Evolutionary conservation across 129 eudicot species (phyloP).

Genomic region (Flaveria brownii): DNA sequence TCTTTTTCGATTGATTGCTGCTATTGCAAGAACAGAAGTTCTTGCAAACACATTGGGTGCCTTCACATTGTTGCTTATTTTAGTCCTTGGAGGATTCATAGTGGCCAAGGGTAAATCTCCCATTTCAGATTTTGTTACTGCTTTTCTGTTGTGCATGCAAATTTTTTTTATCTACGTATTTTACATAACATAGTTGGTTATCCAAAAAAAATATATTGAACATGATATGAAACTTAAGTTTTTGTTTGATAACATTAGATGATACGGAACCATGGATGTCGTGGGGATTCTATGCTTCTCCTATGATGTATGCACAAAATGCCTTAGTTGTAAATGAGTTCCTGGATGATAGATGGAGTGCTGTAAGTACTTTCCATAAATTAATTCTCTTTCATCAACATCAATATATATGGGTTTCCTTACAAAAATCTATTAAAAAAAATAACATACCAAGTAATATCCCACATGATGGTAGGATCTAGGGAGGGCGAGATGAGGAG

Average conservation of each 20-base stretch:
- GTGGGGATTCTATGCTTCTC: conserved; percentile 23
- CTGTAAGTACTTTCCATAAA: background rate
- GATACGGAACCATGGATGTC: conserved; percentile 15
- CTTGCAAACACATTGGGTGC: conserved; percentile 11
- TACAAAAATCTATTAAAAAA: background rate
- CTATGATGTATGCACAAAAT: conserved; percentile 23
- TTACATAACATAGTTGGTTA: too few species aligned
- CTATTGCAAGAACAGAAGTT: conserved; percentile 13
- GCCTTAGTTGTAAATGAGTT: conserved; percentile 23
- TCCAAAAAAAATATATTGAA: too few species aligned
- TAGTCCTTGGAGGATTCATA: conserved; percentile 16
- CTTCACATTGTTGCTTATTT: background rate
- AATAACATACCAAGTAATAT: too few species aligned
- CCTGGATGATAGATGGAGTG: conserved; percentile 22
- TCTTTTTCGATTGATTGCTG: conserved; percentile 19
- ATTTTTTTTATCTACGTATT: too few species aligned
- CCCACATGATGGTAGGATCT: too few species aligned
- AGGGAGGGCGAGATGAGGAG: too few species aligned
- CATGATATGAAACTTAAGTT: background rate
- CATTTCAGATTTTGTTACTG: background rate
- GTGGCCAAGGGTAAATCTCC: conserved; percentile 4
- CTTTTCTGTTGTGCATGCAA: too few species aligned
- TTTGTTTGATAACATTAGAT: conserved; percentile 1
- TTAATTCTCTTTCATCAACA: background rate
- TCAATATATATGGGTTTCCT: background rate